phyloP scores from a whole-genome alignment of 306 rosid genomes.

The Inga oerstediana region DNA sequence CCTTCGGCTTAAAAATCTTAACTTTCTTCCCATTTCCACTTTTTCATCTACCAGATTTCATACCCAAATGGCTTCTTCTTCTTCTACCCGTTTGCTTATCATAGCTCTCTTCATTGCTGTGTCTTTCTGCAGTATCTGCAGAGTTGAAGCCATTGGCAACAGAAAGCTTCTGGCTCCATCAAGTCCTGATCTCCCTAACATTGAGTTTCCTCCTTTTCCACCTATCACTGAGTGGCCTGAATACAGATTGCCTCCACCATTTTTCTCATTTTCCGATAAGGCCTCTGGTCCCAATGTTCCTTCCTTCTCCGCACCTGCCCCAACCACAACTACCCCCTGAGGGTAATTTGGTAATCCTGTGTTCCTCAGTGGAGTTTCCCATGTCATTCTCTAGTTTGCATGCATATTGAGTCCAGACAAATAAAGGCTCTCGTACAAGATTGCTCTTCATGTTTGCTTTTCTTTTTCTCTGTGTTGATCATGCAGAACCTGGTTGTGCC shows the following conservation, averaged over 20 bases:
- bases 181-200: not conserved
- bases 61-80: constrained; percentile 15
- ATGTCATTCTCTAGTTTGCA: not conserved
- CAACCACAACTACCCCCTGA: constrained; percentile 27
- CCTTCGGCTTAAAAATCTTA: not conserved
- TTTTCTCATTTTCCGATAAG: not conserved
- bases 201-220: constrained; percentile 24
- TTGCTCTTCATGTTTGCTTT: constrained; percentile 12
- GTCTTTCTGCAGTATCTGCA: constrained; percentile 14
- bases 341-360: not conserved
- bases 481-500: not conserved
- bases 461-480: not conserved
- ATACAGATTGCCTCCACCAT: constrained; percentile 29
- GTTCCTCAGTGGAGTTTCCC: not conserved
- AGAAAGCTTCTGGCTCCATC: constrained; percentile 32
- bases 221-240: constrained; percentile 30
- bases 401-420: constrained; percentile 4
- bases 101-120: constrained; percentile 27
- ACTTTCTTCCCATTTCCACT: not conserved
- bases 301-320: constrained; percentile 20
- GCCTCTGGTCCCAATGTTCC: constrained; percentile 16
- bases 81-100: not conserved
- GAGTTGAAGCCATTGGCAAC: constrained; percentile 8
- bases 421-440: constrained; percentile 29
- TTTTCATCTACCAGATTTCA: not conserved